Percentiles rank a stretch among this genome's conserved stretches.
phyloP scores from a whole-genome alignment of 192 early-diverging fungal species.

The Obelidium mucronatum region DNA sequence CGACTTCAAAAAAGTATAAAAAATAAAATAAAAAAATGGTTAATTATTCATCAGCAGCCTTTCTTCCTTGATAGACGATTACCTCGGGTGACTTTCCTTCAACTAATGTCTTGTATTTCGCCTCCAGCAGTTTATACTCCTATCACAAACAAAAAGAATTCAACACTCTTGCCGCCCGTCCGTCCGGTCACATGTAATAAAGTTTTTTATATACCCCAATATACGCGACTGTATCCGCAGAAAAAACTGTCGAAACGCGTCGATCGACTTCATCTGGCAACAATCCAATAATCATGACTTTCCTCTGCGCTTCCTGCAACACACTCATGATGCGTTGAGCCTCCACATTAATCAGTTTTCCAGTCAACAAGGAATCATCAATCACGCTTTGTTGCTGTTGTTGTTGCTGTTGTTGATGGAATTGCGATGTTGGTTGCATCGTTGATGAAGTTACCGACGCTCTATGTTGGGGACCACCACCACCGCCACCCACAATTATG shows the following conservation, averaged over 20 bases:
- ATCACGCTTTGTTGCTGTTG: neutral
- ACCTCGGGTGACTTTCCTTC: conserved; percentile 34
- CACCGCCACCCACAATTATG: neutral
- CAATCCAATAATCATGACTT: conserved; percentile 53
- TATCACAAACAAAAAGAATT: neutral
- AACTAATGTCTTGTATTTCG: conserved; percentile 45
- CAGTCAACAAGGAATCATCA: conserved; percentile 47
- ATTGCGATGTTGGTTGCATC: neutral
- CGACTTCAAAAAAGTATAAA: conserved; percentile 31
- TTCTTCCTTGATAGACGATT: no score
- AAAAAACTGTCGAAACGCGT: conserved; percentile 48
- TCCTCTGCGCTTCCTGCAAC: conserved; percentile 60
- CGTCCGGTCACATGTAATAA: neutral
- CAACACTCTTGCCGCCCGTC: no score
- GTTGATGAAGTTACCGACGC: neutral
- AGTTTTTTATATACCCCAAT: conserved; percentile 40
- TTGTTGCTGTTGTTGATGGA: conserved; percentile 9
- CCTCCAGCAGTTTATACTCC: conserved; percentile 55
- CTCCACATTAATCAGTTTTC: conserved; percentile 62
- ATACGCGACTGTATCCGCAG: conserved; percentile 43
- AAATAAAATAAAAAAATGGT: no score
- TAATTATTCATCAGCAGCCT: no score
- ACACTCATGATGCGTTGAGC: conserved; percentile 65
- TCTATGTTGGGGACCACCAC: neutral
- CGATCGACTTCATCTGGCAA: conserved; percentile 58